Evolutionary conservation across 345 rosid genomes (phyloP).

Genomic region (Brassica napus): Da-Ae NC_063450.1:39883001-39883500

Average conservation of each 20-base stretch:
- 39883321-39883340: conserved; percentile 98
- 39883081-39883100: conserved; percentile 70
- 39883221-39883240: conserved; percentile 99
- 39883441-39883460: not conserved
- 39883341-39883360: conserved; percentile 97
- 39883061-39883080: conserved; percentile 89
- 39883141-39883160: not conserved
- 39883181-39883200: conserved; percentile 82
- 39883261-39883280: conserved; percentile 89
- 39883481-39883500: not conserved
- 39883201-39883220: conserved; percentile 97
- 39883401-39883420: conserved; percentile 3
- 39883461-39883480: not conserved
- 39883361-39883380: conserved; percentile 99
- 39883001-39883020: conserved; percentile 98
- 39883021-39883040: conserved; percentile 93
- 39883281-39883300: conserved; percentile 96
- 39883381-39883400: conserved; percentile 69
- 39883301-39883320: conserved; percentile 98
- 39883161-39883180: not conserved
- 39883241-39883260: conserved; percentile 96
- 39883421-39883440: not conserved
- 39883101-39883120: not conserved
- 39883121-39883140: not conserved
- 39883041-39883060: conserved; percentile 83